Evolutionary conservation across 176 grass and related monocot species (phyloP).

Genomic region (Hsuehochloa calcarea): DNA sequence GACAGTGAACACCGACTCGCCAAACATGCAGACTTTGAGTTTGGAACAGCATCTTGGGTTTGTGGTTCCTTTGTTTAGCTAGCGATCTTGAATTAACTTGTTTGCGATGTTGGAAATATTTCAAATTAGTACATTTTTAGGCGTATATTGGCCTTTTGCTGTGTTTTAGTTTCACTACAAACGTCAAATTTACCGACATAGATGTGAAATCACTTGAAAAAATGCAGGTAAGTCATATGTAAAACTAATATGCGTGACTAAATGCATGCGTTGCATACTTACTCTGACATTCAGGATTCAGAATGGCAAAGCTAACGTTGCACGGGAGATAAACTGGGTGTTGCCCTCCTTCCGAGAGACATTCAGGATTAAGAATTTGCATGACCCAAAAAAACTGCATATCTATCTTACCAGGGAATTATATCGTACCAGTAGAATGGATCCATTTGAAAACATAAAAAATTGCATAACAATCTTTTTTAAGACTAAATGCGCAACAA

Average conservation of each 20-base stretch:
- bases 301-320: neutral
- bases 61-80: neutral
- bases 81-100: neutral
- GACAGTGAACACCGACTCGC: neutral
- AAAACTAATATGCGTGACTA: neutral
- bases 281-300: neutral
- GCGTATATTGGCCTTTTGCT: neutral
- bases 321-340: no score
- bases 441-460: neutral
- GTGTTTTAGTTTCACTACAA: neutral
- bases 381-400: neutral
- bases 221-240: neutral
- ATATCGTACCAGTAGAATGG: neutral
- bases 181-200: neutral
- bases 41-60: neutral
- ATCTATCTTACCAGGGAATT: neutral
- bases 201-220: neutral
- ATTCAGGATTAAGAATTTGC: neutral
- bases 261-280: neutral
- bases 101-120: neutral
- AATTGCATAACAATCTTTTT: neutral
- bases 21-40: neutral
- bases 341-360: neutral
- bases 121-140: neutral
- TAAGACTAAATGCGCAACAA: neutral